Conservation (phyloP, 2,329 filamentous ascomycete genomes). For the Diaporthe aspalathi region DNA sequence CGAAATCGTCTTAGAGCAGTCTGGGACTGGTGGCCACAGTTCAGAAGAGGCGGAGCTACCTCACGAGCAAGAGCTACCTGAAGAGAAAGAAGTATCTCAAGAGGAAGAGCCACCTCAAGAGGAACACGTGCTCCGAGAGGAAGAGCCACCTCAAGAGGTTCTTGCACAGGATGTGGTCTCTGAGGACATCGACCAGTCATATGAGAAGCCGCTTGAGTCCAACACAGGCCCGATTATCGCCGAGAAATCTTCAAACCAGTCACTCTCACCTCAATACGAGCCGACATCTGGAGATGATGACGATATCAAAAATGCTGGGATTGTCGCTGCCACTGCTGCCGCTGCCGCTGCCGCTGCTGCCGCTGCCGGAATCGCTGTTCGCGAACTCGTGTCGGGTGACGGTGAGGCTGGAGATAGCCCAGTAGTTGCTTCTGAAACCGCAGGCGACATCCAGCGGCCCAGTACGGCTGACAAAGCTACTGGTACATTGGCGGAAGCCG, state of each 20-base stretch:
- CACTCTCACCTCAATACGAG: neutral
- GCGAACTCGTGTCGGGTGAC: neutral
- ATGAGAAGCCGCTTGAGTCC: neutral
- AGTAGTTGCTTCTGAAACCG: neutral
- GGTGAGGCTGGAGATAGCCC: neutral
- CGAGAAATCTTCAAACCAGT: neutral
- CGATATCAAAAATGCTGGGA: neutral
- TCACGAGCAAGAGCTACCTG: neutral
- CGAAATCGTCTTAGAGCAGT: neutral
- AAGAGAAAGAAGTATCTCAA: neutral
- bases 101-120: neutral
- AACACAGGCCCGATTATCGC: neutral
- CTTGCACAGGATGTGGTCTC: neutral
- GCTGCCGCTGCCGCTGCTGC: too few species aligned
- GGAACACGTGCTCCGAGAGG: neutral
- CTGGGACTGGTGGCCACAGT: too few species aligned
- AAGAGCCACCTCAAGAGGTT: neutral
- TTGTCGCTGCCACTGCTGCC: slow-evolving; percentile 22
- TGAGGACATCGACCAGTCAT: neutral
- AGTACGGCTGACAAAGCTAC: slow-evolving; percentile 14
- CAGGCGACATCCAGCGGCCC: slow-evolving; percentile 4
- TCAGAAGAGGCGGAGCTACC: neutral
- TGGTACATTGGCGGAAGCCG: slow-evolving; percentile 1
- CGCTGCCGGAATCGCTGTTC: slow-evolving; percentile 20
- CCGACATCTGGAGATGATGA: neutral